Conservation (phyloP, 192 early-diverging fungal genomes). For the Kappamyces sp. region DNA sequence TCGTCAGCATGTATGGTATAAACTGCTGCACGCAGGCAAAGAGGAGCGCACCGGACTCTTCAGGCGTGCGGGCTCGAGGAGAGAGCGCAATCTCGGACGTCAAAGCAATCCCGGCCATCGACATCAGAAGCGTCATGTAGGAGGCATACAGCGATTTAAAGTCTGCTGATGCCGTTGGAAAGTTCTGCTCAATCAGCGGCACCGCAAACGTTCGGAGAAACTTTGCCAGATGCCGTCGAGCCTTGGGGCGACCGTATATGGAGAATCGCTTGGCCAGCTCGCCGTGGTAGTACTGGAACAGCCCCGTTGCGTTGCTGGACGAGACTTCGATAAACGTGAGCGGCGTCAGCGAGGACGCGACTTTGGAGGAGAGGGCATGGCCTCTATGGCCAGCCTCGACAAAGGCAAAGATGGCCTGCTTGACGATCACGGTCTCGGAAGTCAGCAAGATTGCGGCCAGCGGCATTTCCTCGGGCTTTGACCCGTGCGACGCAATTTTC, state of each 20-base stretch:
- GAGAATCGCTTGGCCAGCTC: slow-evolving; percentile 37
- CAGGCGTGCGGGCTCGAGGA: slow-evolving; percentile 19
- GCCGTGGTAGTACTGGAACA: slow-evolving; percentile 43
- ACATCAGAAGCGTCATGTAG: slow-evolving; percentile 36
- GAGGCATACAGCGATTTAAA: slow-evolving; percentile 31
- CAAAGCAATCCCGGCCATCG: slow-evolving; percentile 38
- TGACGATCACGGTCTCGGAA: slow-evolving; percentile 23
- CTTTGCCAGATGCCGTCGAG: slow-evolving; percentile 40
- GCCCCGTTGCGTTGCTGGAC: slow-evolving; percentile 25
- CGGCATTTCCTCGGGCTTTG: slow-evolving; percentile 24
- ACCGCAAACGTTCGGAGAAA: slow-evolving; percentile 33
- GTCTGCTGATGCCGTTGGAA: slow-evolving; percentile 18
- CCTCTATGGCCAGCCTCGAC: slow-evolving; percentile 37
- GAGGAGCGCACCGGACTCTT: slow-evolving; percentile 13
- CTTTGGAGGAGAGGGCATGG: slow-evolving; percentile 24
- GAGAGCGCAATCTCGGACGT: slow-evolving; percentile 33
- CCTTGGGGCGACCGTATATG: slow-evolving; percentile 35
- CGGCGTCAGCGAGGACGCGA: slow-evolving; percentile 24
- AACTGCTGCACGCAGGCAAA: not conserved
- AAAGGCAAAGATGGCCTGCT: slow-evolving; percentile 39
- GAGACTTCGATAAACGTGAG: slow-evolving; percentile 35
- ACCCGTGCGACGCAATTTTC: slow-evolving; percentile 18
- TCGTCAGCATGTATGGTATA: slow-evolving; percentile 25
- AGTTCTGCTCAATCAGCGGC: slow-evolving; percentile 30
- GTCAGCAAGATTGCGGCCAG: slow-evolving; percentile 34